Base-by-base conservation (phyloP, 169 alveolate genomes). In the Cystoisospora suis region DNA sequence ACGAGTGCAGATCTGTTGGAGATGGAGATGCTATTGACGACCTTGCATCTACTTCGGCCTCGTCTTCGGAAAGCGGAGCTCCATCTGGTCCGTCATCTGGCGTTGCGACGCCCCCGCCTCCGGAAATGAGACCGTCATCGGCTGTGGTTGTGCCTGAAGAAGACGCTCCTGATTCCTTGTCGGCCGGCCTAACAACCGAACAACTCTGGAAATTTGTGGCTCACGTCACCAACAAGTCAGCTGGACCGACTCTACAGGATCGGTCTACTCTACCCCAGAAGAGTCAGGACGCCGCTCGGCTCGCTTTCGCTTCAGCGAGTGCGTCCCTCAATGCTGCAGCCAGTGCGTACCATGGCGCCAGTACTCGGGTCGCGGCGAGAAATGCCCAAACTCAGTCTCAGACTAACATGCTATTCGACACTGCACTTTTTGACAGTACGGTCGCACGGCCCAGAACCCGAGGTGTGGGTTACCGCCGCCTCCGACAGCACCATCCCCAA, bases 191-290 rank as follows among this genome's bases (percentile, higher is more conserved):
- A 12, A 65, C 77, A 65, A n/a, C 77, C 12, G 5, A 65, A 6
- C 77, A 65, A n/a, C 77, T 65, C 42, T 65, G 77, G 77, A 65
- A 65, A 0, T 65, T 65, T n/a, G 77, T 65, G 7, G 44, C 34
- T 65, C 36, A 65, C 9, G 77, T 65, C 6, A 32, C 77, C 12
- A n/a, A n/a, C 9, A 44, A n/a, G n/a, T n/a, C n/a, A n/a, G n/a
- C n/a, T n/a, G n/a, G n/a, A n/a, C n/a, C n/a, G n/a, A n/a, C n/a
- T n/a, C n/a, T n/a, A n/a, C n/a, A n/a, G n/a, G n/a, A n/a, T n/a
- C n/a, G n/a, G n/a, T n/a, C n/a, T n/a, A n/a, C n/a, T n/a, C n/a
- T n/a, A n/a, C n/a, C n/a, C n/a, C n/a, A n/a, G n/a, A 20, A 65
- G 12, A 36, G 40, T 1, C 77, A n/a, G 4, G 77, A 65, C n/a